phyloP scores from a whole-genome alignment of 176 grass and related monocot genomes.

The Secale cereale region DNA sequence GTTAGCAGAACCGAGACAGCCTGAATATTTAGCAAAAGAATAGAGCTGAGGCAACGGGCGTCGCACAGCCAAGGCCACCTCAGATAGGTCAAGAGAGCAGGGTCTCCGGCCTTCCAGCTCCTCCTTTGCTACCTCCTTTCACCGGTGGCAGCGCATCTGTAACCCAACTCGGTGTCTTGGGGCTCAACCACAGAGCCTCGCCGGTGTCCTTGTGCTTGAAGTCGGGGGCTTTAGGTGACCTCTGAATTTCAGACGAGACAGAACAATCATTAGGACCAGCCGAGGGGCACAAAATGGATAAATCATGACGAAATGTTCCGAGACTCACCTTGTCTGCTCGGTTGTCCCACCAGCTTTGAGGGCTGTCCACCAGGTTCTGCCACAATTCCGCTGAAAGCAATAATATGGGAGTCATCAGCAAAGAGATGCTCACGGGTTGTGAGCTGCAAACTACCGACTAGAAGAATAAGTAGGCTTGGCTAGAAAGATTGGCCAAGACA shows the following conservation, averaged over 20 bases:
- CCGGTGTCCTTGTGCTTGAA: slow-evolving; percentile 74
- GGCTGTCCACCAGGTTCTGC: slow-evolving; percentile 63
- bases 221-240: slow-evolving; percentile 41
- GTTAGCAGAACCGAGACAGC: not conserved
- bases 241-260: slow-evolving; percentile 31
- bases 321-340: slow-evolving; percentile 48
- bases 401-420: not conserved
- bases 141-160: slow-evolving; percentile 37
- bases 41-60: not conserved
- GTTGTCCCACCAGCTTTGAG: slow-evolving; percentile 81
- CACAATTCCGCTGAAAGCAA: slow-evolving; percentile 56
- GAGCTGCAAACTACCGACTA: not conserved
- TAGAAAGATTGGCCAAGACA: not conserved
- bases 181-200: slow-evolving; percentile 50
- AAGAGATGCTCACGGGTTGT: not conserved
- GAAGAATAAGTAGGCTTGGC: not conserved
- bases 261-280: slow-evolving; percentile 16
- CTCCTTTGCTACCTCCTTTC: slow-evolving; percentile 18
- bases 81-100: slow-evolving; percentile 36
- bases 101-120: slow-evolving; percentile 29
- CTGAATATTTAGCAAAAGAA: slow-evolving; percentile 1
- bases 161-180: slow-evolving; percentile 50
- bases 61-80: not conserved
- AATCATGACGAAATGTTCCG: not conserved
- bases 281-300: not conserved